These are phyloP conservation scores for Ogataea sp. DNA, from an alignment of 805 yeast genomes.

Conservation along the genomic window DNA sequence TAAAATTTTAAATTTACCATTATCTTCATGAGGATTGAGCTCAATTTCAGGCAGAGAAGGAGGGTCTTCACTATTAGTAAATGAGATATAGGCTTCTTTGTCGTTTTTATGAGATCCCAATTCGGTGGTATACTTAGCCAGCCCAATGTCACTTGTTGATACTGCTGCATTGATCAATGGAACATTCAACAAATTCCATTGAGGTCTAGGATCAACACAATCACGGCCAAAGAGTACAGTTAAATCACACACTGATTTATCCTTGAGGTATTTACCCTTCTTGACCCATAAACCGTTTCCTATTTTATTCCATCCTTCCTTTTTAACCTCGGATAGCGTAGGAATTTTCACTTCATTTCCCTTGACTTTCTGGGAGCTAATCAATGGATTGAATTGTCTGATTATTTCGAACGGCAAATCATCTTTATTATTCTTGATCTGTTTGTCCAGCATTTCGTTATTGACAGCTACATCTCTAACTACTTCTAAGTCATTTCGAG, in stretches of 20 bases:
- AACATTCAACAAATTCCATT: slow-evolving; percentile 41
- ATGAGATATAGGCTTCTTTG: slow-evolving; percentile 24
- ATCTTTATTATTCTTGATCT: slow-evolving; percentile 2
- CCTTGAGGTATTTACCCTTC: slow-evolving; percentile 31
- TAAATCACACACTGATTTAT: slow-evolving; percentile 42
- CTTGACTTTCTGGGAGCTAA: neutral
- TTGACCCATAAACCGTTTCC: slow-evolving; percentile 54
- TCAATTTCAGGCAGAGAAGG: slow-evolving; percentile 7
- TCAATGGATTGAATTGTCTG: slow-evolving; percentile 2
- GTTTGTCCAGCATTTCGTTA: slow-evolving; percentile 6
- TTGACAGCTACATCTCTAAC: slow-evolving; percentile 9
- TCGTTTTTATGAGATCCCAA: slow-evolving; percentile 5
- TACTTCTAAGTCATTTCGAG: neutral
- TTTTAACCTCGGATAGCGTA: slow-evolving; percentile 21
- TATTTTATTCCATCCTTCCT: slow-evolving; percentile 38
- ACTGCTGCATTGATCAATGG: slow-evolving; percentile 10
- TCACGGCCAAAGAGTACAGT: slow-evolving; percentile 68
- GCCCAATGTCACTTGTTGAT: neutral
- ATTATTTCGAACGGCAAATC: slow-evolving; percentile 5
- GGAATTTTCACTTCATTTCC: slow-evolving; percentile 6
- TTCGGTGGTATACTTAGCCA: slow-evolving; percentile 2
- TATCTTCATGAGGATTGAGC: slow-evolving; percentile 25
- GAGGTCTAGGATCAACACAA: slow-evolving; percentile 69
- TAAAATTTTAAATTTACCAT: slow-evolving; percentile 62
- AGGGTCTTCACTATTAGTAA: slow-evolving; percentile 26